Base-by-base conservation (phyloP, 345 rosid genomes). In the Noccaea bulbosa region DNA sequence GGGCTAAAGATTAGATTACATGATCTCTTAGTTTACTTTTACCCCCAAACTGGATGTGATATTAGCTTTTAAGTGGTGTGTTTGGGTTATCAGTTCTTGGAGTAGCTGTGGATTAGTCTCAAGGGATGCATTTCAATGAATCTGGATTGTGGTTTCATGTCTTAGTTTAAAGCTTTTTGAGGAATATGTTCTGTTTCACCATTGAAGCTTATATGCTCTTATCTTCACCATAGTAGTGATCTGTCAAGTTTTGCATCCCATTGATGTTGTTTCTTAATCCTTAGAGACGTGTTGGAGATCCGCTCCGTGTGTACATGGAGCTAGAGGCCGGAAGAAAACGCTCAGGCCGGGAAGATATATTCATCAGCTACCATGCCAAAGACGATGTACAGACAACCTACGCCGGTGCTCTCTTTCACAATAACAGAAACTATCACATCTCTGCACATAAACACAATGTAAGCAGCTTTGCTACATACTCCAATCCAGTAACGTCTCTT, bases 271-370 rank as follows among this genome's bases (percentile, higher is more conserved):
- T 12, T 10, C 0, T 39, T 35, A 17, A 20, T 20, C 10, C 38
- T 44, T 62, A 93, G 98, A 88, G 98, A 76, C 85, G 64, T 48
- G 78, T 54, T 7, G 91, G 96, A 44, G 96, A 84, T 40, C 98
- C 97, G n/a, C 87, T 88, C 41, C 97, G 94, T 17, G 94, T 87
- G 50, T 93, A 89, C 76, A 89, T 93, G 98, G 97, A 93, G 69
- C 92, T 93, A 46, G 98, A 93, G 55, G 88, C 94, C 7, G 92
- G 94, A 56, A 83, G 98, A 73, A 93, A 62, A 72, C 83, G 85
- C 49, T 85, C 96, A n/a, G 97, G 96, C 56, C 66, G 39, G 53
- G 97, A 91, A 74, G 98, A 93, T 81, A 59, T 93, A 65, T 93
- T 88, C 74, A 82, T 93, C 35, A 84, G 98, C 81, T 93, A 93